Percentiles rank a stretch among this genome's conserved stretches.
Conservation (phyloP, 805 yeast species). For the Hanseniaspora taiwanica region DNA sequence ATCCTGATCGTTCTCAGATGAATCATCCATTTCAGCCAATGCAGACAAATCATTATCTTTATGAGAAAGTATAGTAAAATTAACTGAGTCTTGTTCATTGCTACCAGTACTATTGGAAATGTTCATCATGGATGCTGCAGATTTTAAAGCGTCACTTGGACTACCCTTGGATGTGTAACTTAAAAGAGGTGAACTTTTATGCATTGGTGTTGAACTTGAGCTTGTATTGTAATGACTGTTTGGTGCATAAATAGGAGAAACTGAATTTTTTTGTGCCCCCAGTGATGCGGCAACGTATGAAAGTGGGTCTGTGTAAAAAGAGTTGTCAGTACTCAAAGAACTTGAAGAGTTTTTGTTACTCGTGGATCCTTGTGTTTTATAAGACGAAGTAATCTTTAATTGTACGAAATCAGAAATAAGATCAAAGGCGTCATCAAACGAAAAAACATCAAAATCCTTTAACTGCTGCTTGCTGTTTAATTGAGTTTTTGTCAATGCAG, state of each 20-base stretch:
- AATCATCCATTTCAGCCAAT: too few species aligned
- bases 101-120: too few species aligned
- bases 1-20: too few species aligned
- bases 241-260: too few species aligned
- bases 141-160: neutral
- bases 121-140: too few species aligned
- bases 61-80: too few species aligned
- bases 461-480: too few species aligned
- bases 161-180: neutral
- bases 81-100: too few species aligned
- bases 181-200: neutral
- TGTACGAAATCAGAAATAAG: conserved; percentile 28
- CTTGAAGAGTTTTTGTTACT: conserved; percentile 10
- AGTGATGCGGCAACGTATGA: conserved; percentile 2
- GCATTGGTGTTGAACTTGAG: neutral
- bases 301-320: conserved; percentile 20
- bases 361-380: conserved; percentile 24
- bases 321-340: conserved; percentile 19
- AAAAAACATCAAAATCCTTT: neutral
- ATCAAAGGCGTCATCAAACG: conserved; percentile 22
- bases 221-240: neutral
- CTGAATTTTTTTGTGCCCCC: neutral
- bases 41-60: too few species aligned
- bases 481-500: too few species aligned
- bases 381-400: conserved; percentile 26